phyloP scores from a whole-genome alignment of 2,329 filamentous ascomycete genomes.

The Rachicladosporium sp. region DNA sequence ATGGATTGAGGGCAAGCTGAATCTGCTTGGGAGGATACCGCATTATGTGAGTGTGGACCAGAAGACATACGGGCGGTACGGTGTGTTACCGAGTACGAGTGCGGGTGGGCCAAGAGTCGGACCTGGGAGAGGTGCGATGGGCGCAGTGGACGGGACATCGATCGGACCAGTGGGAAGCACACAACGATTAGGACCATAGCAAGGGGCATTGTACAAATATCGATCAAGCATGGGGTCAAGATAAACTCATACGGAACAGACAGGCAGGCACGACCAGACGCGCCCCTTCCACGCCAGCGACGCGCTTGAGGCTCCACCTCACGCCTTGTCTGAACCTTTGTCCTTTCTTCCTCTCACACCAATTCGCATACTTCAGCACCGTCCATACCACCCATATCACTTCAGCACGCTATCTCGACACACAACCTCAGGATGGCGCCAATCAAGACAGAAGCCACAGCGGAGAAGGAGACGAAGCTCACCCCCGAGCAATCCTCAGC shows the following conservation, averaged over 20 bases:
- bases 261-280: no score
- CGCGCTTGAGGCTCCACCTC: not conserved
- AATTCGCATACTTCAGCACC: no score
- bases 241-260: no score
- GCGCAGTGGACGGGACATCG: conserved; percentile 24
- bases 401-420: no score
- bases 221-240: no score
- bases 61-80: conserved; percentile 88
- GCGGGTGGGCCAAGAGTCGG: conserved; percentile 9
- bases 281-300: not conserved
- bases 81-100: conserved; percentile 54
- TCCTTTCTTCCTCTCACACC: no score
- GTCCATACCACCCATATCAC: no score
- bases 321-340: no score
- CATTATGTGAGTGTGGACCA: conserved; percentile 93
- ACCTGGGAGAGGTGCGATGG: conserved; percentile 18
- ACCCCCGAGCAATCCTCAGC: conserved; percentile 18
- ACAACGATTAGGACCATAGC: conserved; percentile 57
- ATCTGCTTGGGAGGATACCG: conserved; percentile 69
- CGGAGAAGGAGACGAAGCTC: conserved; percentile 18
- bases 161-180: conserved; percentile 52
- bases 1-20: conserved; percentile 80
- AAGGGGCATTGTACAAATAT: no score
- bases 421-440: conserved; percentile 16
- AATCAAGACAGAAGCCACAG: conserved; percentile 17